Percentiles rank a stretch among this genome's conserved stretches.
Conservation (phyloP, 2,329 filamentous ascomycete species). For the Colletotrichum musae region DNA sequence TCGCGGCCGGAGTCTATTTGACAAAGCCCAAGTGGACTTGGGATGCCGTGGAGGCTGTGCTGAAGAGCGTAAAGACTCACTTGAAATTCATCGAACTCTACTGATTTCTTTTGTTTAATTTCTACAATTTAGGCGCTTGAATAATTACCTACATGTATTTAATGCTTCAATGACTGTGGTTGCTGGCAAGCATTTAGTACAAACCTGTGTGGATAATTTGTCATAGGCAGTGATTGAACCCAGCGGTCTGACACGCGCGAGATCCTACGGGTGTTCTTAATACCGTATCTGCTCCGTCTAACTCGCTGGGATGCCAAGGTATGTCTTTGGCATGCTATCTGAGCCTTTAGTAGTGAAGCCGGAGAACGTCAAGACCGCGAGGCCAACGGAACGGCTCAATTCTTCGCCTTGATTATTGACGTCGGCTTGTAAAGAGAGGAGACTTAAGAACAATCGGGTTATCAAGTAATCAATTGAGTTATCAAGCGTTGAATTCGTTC, state of each 20-base stretch:
- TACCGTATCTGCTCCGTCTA: no score
- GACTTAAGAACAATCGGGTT: no score
- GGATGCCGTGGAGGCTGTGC: not conserved
- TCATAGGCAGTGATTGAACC: not conserved
- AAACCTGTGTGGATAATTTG: no score
- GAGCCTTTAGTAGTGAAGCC: not conserved
- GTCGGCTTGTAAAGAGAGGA: no score
- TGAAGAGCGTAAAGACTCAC: not conserved
- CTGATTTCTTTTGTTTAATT: not conserved
- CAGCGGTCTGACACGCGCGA: not conserved
- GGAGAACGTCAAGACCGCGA: not conserved
- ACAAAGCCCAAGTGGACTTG: constrained; percentile 7
- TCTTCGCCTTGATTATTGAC: no score
- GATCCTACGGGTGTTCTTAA: not conserved
- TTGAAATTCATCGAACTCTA: not conserved
- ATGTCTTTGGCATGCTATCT: not conserved
- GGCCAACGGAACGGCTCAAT: no score
- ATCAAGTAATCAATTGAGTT: no score
- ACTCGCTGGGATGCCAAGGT: no score
- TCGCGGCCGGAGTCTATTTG: constrained; percentile 7
- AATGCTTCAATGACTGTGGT: not conserved
- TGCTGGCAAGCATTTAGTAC: no score
- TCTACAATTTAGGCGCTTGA: not conserved
- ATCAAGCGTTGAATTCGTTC: no score
- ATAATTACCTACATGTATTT: not conserved